Evolutionary conservation across 2,329 filamentous ascomycete genomes (phyloP), one percentile per base, ranked within the genome.

Genomic region (Coniochaeta sp.): DNA sequence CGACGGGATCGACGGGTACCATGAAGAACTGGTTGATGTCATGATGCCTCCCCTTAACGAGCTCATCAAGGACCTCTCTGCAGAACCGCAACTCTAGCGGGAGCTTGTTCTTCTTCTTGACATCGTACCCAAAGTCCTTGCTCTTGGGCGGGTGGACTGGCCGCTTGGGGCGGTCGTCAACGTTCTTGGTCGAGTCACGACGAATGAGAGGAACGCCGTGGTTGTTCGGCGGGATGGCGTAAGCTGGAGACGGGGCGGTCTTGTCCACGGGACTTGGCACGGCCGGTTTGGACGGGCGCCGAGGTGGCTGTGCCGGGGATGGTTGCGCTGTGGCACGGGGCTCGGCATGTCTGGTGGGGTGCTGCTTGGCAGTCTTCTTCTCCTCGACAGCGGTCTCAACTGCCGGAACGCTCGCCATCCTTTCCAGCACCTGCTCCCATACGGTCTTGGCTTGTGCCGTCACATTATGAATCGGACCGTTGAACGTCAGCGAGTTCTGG

Each of bases 21-120:
- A 91, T 77, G 77, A 99, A 99, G 62, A 90, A 88, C 60, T 82
- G 81, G 50, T 91, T 91, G 65, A 88, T 77, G 1, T 76, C 70
- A 60, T 79, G 80, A 70, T 97, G 83, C 71, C 90, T 93, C 1
- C 82, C 75, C 71, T 91, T 89, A 73, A 88, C 84, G 34, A 98
- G 72, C 70, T 97, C 91, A 36, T 84, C 83, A 60, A 98, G 71
- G 1, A 93, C 86, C 61, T 91, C 86, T 64, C 96, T 89, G 70
- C 91, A 93, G 74, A 98, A 99, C 66, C 89, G 91, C 60, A 98
- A 80, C 73, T 98, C 93, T 44, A 90, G 87, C 65, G 92, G 88
- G 64, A 89, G 87, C 77, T 93, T 92, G 82, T 92, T 92, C 82
- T 92, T 95, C 85, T 96, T 93, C 78, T 96, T 96, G 12, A 91